Evolutionary conservation across 2,329 filamentous ascomycete genomes (phyloP).

Genomic region (Trichoderma lentiforme): DNA sequence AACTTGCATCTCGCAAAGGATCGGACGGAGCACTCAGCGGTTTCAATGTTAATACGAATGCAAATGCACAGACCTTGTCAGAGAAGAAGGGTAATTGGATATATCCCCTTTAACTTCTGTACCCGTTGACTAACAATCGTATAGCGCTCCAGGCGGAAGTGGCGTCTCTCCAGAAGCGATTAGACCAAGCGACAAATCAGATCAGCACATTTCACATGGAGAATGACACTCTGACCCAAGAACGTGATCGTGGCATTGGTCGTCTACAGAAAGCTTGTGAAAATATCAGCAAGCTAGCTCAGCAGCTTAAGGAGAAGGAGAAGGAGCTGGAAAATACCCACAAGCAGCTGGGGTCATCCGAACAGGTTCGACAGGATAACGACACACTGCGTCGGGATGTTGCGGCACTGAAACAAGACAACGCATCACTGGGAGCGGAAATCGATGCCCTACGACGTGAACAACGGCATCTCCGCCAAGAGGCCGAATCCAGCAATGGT

Average conservation of each 20-base stretch:
- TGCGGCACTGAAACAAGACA: slow-evolving; percentile 40
- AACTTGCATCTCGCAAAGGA: slow-evolving; percentile 45
- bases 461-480: slow-evolving; percentile 35
- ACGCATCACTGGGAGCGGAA: slow-evolving; percentile 39
- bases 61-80: slow-evolving; percentile 41
- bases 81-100: slow-evolving; percentile 55
- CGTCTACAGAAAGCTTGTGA: slow-evolving; percentile 60
- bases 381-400: slow-evolving; percentile 42
- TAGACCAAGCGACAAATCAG: slow-evolving; percentile 62
- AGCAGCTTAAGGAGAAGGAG: slow-evolving; percentile 40
- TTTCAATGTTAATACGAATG: slow-evolving; percentile 41
- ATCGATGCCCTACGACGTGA: slow-evolving; percentile 39
- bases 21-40: slow-evolving; percentile 41
- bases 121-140: slow-evolving; percentile 12
- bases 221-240: slow-evolving; percentile 58
- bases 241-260: slow-evolving; percentile 62
- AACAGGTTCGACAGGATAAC: slow-evolving; percentile 39
- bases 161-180: slow-evolving; percentile 55
- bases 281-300: slow-evolving; percentile 50
- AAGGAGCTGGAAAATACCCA: slow-evolving; percentile 43
- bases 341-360: slow-evolving; percentile 40
- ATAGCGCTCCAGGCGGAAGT: slow-evolving; percentile 58
- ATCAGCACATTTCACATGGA: slow-evolving; percentile 60
- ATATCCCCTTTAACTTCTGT: neutral
- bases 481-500: slow-evolving; percentile 41